phyloP scores from a whole-genome alignment of 768 basidiomycete genomes.

The Sporobolomyces phaffii region DNA sequence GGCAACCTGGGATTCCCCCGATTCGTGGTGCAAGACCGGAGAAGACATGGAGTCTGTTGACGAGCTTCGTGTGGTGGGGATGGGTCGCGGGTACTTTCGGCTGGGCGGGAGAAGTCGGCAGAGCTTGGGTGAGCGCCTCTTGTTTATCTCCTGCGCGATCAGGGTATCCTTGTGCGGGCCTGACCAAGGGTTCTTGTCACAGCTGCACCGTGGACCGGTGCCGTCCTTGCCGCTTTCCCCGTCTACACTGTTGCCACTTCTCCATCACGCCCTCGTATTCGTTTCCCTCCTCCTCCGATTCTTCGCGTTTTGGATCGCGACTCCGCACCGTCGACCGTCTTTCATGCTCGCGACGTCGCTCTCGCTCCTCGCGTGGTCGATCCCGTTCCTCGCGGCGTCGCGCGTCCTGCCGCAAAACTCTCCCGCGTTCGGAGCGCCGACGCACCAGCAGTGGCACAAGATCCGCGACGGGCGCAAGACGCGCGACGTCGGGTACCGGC shows the following conservation, averaged over 20 bases:
- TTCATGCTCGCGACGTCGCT: conserved; percentile 35
- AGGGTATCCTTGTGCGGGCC: too few species aligned
- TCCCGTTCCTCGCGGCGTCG: conserved; percentile 39
- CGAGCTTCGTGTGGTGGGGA: conserved; percentile 27
- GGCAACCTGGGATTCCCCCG: neutral
- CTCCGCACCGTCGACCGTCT: conserved; percentile 15
- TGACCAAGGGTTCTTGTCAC: neutral
- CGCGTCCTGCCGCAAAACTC: conserved; percentile 39
- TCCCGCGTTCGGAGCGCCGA: conserved; percentile 37
- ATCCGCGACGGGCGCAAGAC: conserved; percentile 54
- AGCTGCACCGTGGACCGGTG: conserved; percentile 26
- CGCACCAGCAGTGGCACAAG: conserved; percentile 50
- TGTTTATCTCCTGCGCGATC: too few species aligned
- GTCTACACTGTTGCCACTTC: conserved; percentile 36
- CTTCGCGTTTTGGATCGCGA: conserved; percentile 21
- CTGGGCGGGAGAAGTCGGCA: conserved; percentile 35
- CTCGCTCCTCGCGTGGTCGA: conserved; percentile 34
- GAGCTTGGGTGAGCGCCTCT: conserved; percentile 32
- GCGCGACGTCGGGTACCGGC: conserved; percentile 54
- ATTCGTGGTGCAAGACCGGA: neutral
- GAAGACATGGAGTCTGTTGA: conserved; percentile 24
- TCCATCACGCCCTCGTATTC: conserved; percentile 38
- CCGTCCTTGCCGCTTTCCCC: conserved; percentile 33
- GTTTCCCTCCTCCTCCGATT: conserved; percentile 27
- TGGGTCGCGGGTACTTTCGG: conserved; percentile 37